phyloP scores from a whole-genome alignment of 2,329 filamentous ascomycete species.

The Bimuria novae-zelandiae region DNA sequence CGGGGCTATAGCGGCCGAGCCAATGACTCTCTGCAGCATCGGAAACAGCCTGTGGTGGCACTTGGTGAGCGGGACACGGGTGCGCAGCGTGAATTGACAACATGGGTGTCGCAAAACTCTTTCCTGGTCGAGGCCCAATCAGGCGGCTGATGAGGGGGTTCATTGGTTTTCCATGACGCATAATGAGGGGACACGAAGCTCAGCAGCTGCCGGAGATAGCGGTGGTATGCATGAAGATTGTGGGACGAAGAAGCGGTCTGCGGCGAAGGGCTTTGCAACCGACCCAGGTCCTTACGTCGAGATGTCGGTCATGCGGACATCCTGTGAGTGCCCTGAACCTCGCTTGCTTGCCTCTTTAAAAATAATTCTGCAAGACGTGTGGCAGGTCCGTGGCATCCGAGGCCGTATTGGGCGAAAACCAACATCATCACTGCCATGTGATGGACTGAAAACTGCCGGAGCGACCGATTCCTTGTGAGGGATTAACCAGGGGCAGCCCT shows the following conservation, averaged over 20 bases:
- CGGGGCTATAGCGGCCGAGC: neutral
- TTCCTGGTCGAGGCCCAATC: slow-evolving; percentile 11
- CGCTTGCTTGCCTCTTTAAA: slow-evolving; percentile 2
- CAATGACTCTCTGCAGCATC: slow-evolving; percentile 7
- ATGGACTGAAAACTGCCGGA: neutral
- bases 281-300: slow-evolving; percentile 17
- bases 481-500: too few species aligned
- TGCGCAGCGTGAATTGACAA: slow-evolving; percentile 4
- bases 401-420: slow-evolving; percentile 8
- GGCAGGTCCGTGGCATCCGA: slow-evolving; percentile 8
- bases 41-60: slow-evolving; percentile 3
- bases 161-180: slow-evolving; percentile 9
- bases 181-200: neutral
- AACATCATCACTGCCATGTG: neutral
- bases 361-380: slow-evolving; percentile 3
- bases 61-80: slow-evolving; percentile 6
- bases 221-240: slow-evolving; percentile 8
- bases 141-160: neutral
- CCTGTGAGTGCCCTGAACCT: slow-evolving; percentile 1
- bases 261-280: slow-evolving; percentile 10
- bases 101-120: slow-evolving; percentile 11
- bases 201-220: slow-evolving; percentile 15
- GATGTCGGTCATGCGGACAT: slow-evolving; percentile 12
- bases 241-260: slow-evolving; percentile 20
- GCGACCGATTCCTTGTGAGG: too few species aligned